Percentiles rank a stretch among this genome's conserved stretches.
Conservation (phyloP, 2,329 filamentous ascomycete species). For the Macrophomina phaseolina region DNA sequence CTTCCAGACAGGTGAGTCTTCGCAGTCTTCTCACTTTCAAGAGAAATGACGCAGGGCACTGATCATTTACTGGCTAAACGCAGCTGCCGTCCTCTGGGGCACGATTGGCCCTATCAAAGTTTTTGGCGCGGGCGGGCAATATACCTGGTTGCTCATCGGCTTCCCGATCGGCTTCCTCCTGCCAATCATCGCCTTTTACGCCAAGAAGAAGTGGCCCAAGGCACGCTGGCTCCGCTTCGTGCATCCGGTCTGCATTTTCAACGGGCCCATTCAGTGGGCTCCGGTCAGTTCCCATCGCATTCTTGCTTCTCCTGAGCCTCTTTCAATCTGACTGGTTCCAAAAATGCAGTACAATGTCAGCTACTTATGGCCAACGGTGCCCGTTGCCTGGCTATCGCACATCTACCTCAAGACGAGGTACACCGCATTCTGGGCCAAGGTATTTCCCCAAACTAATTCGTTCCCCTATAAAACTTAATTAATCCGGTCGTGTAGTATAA, state of each 20-base stretch:
- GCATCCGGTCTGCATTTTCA: constrained; percentile 28
- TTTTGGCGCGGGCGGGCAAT: constrained; percentile 69
- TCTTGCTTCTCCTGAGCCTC: constrained; percentile 30
- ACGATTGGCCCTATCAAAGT: constrained; percentile 73
- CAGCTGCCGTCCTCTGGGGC: constrained; percentile 65
- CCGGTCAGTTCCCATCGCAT: constrained; percentile 7
- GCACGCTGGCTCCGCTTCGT: constrained; percentile 59
- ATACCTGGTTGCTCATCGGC: constrained; percentile 66
- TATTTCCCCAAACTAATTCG: constrained; percentile 48
- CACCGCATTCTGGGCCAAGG: constrained; percentile 58
- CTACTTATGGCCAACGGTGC: constrained; percentile 56
- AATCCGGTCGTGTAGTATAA: constrained; percentile 59
- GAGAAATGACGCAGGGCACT: neutral
- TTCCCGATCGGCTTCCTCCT: constrained; percentile 60
- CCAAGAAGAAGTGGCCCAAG: constrained; percentile 50
- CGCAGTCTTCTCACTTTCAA: no score
- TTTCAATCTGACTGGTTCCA: neutral
- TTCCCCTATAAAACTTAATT: constrained; percentile 66
- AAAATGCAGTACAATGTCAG: constrained; percentile 53
- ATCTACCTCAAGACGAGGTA: constrained; percentile 57
- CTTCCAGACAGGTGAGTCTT: constrained; percentile 62
- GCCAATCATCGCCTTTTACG: constrained; percentile 61
- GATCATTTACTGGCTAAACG: neutral
- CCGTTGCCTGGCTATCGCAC: constrained; percentile 58
- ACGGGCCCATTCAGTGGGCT: constrained; percentile 27